Evolutionary conservation across 2,329 filamentous ascomycete species (phyloP), one percentile per base, ranked within the genome.

Genomic region (Phoma sp.): DNA sequence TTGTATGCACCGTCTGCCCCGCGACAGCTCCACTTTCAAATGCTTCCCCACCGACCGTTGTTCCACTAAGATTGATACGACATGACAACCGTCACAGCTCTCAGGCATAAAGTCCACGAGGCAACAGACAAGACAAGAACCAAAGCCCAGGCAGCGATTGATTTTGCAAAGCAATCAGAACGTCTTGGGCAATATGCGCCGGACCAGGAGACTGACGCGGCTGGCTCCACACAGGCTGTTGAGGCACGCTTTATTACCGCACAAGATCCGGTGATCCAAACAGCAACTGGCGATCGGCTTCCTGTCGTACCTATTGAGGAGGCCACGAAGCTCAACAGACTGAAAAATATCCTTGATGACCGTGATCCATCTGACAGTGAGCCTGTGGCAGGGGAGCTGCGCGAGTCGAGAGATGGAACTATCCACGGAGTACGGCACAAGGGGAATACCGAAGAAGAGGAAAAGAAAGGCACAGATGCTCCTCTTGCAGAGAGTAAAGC

Each of bases 231-330:
- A 11, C 78, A 79, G 54, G 87, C 87, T 1, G 77, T 87, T 43
- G 80, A 87, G 66, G 88, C 88, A 27, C 81, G 74, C 46, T 83
- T 82, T 64, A 68, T 83, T 47, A 93, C 89, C 0, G 83, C 87
- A 0, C 84, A 88, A 43, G 89, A 93, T 69, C 84, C 89, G 0
- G 84, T 92, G 13, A 84, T 93, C 40, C 78, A 87, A 47, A 91
- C 88, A 1, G 81, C 82, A 11, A 83, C 88, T 68, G 89, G 88
- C 27, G 81, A 83, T 41, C 79, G 88, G 35, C 72, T 92, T 5
- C 89, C 89, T 0, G 83, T 83, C 1, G 86, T 92, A 1, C 89
- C 89, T 1, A 69, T 91, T 4, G 78, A 83, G 29, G 89, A 93
- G 75, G 89, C 89, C 1, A 79, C 84, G 57, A 89, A 86, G 68